These are phyloP conservation scores for Globisporangium spiculum DNA, from an alignment of 352 stramenopile species.

Conservation along the genomic window DNA sequence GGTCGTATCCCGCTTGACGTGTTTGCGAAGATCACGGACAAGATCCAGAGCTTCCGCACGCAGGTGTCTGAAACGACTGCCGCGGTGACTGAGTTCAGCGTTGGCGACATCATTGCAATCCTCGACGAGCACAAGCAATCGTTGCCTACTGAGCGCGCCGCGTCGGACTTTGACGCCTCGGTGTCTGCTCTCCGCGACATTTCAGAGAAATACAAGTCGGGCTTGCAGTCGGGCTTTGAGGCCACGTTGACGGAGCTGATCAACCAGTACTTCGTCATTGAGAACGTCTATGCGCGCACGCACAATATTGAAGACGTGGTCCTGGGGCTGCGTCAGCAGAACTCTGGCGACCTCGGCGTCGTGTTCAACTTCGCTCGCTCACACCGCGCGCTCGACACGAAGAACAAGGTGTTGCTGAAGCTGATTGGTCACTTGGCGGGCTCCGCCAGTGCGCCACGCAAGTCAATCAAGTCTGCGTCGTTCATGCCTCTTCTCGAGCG, in stretches of 20 bases:
- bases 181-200: constrained; percentile 76
- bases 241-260: constrained; percentile 68
- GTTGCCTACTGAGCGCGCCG: constrained; percentile 48
- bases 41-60: constrained; percentile 72
- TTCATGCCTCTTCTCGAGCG: constrained; percentile 85
- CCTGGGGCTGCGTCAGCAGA: constrained; percentile 86
- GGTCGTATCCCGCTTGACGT: constrained; percentile 94
- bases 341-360: constrained; percentile 80
- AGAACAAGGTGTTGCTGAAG: constrained; percentile 81
- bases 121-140: constrained; percentile 66
- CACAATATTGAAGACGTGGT: constrained; percentile 85
- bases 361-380: constrained; percentile 91
- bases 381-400: constrained; percentile 87
- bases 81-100: constrained; percentile 44
- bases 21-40: constrained; percentile 87
- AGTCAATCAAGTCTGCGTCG: constrained; percentile 54
- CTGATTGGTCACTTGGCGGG: constrained; percentile 58
- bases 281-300: constrained; percentile 69
- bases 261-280: constrained; percentile 77
- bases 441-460: constrained; percentile 32
- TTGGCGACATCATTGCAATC: constrained; percentile 47
- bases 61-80: constrained; percentile 30
- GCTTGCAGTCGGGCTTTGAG: constrained; percentile 66
- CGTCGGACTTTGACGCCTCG: constrained; percentile 65
- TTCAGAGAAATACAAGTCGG: constrained; percentile 70